Evolutionary conservation across 2,329 filamentous ascomycete species (phyloP), one percentile per base, ranked within the genome.

Genomic region (Talaromyces atroroseus): DNA sequence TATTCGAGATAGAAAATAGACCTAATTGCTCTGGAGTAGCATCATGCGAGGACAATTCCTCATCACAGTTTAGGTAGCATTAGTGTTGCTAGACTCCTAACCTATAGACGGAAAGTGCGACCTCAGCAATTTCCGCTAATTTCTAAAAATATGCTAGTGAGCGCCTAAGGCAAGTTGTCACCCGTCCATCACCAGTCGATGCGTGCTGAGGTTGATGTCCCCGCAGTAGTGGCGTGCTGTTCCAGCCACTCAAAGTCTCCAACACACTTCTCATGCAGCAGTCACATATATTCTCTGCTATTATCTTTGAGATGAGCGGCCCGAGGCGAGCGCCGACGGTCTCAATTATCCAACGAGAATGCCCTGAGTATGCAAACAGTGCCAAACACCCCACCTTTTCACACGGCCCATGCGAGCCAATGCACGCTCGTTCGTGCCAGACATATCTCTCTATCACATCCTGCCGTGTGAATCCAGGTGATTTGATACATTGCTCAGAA

Each of bases 151-250:
- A 21, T 5, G 48, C 23, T 50, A 49, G 48, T 36, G 8, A 14
- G 54, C 40, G 47, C 21, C 21, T 56, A 51, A 32, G 26, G 54
- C 40, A 56, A 18, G 18, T 48, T 49, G 49, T 52, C 29, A 20
- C 6, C 46, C 29, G 52, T 24, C 10, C 38, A 36, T 21, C 52
- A 49, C 54, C 54, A 52, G 42, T 56, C 54, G 32, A 47, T 56
- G 54, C 50, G 50, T 52, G 50, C 50, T 20, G 40, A 45, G 18
- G 23, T 23, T n/a, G 26, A 45, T 14, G 23, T 52, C n/a, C 50
- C 50, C 40, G 50, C 50, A 52, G 50, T 52, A 52, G 50, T 29
- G 50, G n/a, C 11, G 23, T 21, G 21, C 5, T 20, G 10, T 40
- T 2, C 49, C 36, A 44, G 8, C 49, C 47, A 20, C 47, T 49